phyloP scores from a whole-genome alignment of 306 rosid genomes.

The Arachis stenosperma region DNA sequence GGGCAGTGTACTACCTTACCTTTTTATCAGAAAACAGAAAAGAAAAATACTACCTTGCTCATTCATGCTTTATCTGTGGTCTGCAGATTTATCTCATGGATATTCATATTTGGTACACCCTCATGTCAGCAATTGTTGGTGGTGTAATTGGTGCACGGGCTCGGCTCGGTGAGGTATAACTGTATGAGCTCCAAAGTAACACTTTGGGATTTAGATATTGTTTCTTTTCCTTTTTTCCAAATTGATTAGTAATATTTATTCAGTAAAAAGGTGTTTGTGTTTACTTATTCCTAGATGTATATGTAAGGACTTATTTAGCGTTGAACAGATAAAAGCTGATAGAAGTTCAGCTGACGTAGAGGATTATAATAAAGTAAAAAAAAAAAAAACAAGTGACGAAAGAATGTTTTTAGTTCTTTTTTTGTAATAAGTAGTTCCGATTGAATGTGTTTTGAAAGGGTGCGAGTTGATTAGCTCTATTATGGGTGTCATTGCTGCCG shows the following conservation, averaged over 20 bases:
- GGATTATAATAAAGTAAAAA: conserved; percentile 21
- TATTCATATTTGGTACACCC: conserved; percentile 88
- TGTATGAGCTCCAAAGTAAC: conserved; percentile 1
- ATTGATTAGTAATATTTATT: conserved; percentile 14
- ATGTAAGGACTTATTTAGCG: not conserved
- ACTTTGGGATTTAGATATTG: not conserved
- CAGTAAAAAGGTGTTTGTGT: conserved; percentile 2
- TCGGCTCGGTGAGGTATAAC: conserved; percentile 92
- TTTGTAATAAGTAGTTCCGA: not conserved
- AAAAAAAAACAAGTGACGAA: no score
- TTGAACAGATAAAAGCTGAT: conserved; percentile 1
- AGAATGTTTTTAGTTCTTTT: not conserved
- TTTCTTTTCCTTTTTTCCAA: conserved; percentile 3
- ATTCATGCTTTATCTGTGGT: conserved; percentile 35
- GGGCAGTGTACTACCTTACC: no score
- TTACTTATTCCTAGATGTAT: conserved; percentile 1
- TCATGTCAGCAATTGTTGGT: conserved; percentile 89
- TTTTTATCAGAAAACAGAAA: no score
- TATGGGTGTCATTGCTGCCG: not conserved
- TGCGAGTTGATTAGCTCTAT: not conserved
- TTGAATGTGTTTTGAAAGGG: not conserved
- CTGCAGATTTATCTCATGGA: conserved; percentile 95
- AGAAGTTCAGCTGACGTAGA: not conserved
- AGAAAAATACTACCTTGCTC: conserved; percentile 35
- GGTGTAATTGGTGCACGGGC: conserved; percentile 95